These are phyloP conservation scores for Pestalotiopsis sp. DNA, from an alignment of 2,329 filamentous ascomycete genomes.

Conservation along the genomic window DNA sequence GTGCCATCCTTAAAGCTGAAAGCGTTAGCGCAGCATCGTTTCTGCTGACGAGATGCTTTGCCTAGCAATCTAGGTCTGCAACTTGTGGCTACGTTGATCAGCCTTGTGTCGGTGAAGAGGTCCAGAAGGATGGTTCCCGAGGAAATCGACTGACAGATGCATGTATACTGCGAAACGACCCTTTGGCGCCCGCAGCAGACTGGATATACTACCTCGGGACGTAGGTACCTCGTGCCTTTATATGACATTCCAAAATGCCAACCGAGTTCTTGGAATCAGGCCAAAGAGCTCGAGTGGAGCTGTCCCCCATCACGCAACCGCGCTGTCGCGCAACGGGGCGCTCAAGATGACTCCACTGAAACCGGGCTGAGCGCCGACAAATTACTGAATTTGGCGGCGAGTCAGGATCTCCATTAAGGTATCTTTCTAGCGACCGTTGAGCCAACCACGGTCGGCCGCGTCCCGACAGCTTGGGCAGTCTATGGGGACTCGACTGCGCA, in stretches of 20 bases:
- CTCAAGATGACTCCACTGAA: background rate
- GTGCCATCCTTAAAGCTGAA: background rate
- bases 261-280: background rate
- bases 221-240: background rate
- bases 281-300: background rate
- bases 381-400: background rate
- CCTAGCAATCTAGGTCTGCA: background rate
- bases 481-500: background rate
- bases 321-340: background rate
- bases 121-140: background rate
- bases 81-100: background rate
- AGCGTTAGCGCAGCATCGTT: background rate
- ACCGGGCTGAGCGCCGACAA: background rate
- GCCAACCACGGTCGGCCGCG: background rate
- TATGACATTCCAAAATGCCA: background rate
- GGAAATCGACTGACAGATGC: background rate
- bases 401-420: background rate
- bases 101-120: background rate
- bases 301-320: background rate
- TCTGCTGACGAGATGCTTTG: background rate
- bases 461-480: background rate
- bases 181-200: no score
- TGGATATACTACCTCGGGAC: no score
- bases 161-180: no score
- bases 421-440: background rate